A percentile compares a stretch with the other conserved stretches of the same genome.
Conservation (phyloP, 805 yeast species). For the Lipomyces sp. region DNA sequence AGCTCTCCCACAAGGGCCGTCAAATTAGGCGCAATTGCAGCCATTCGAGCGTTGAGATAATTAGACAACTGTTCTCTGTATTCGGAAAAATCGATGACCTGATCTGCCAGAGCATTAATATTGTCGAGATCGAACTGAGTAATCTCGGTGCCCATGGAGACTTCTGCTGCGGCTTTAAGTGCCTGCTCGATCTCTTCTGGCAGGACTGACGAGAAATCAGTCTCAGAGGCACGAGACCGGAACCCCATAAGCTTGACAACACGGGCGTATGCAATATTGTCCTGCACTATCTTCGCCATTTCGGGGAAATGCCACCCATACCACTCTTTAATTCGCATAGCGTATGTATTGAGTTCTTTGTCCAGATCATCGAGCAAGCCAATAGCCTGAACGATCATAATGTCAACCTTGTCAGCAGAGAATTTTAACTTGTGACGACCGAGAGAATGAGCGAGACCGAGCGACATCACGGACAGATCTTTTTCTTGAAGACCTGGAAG, state of each 20-base stretch:
- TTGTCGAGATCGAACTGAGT: constrained; percentile 87
- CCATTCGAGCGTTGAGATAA: constrained; percentile 92
- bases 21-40: constrained; percentile 97
- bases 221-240: constrained; percentile 86
- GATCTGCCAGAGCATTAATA: constrained; percentile 90
- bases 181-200: constrained; percentile 93
- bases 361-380: constrained; percentile 95
- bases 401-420: constrained; percentile 97
- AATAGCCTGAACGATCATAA: constrained; percentile 98
- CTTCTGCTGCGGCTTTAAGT: constrained; percentile 95
- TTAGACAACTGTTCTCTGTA: constrained; percentile 95
- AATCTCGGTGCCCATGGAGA: constrained; percentile 99
- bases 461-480: constrained; percentile 89
- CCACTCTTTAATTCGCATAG: constrained; percentile 99
- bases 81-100: constrained; percentile 92
- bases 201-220: constrained; percentile 85
- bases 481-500: constrained; percentile 89
- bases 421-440: constrained; percentile 98
- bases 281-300: constrained; percentile 94
- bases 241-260: constrained; percentile 92
- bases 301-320: constrained; percentile 99
- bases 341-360: constrained; percentile 96
- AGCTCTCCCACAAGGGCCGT: constrained; percentile 96
- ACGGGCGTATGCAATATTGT: constrained; percentile 95
- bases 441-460: constrained; percentile 97